These are phyloP conservation scores for Pigoraptor vietnamica DNA, from an alignment of 78 protist species.

Conservation along the genomic window DNA sequence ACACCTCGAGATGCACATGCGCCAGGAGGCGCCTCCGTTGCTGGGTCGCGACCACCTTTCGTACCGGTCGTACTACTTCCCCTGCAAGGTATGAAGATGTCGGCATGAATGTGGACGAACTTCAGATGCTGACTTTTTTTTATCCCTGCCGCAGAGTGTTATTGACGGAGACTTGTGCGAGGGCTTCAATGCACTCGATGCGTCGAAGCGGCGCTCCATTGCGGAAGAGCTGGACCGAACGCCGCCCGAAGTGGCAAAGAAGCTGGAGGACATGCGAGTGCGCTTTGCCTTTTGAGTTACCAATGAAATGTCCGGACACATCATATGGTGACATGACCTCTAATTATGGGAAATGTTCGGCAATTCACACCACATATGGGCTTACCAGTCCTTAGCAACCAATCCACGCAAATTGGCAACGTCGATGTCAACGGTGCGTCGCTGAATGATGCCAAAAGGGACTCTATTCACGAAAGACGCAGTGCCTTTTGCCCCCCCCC, in stretches of 20 bases:
- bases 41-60: constrained; percentile 85
- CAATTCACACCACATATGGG: too few relatives aligned
- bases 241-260: constrained; percentile 73
- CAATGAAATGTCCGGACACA: too few relatives aligned
- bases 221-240: constrained; percentile 78
- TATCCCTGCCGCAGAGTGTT: constrained; percentile 34
- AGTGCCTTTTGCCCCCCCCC: too few relatives aligned
- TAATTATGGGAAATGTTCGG: too few relatives aligned
- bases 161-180: constrained; percentile 93
- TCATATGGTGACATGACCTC: too few relatives aligned
- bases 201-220: constrained; percentile 49
- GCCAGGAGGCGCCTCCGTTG: constrained; percentile 65
- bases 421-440: too few relatives aligned
- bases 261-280: constrained; percentile 76
- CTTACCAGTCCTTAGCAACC: too few relatives aligned
- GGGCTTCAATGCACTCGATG: constrained; percentile 47
- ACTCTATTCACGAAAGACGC: too few relatives aligned
- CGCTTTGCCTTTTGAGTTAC: constrained; percentile 19
- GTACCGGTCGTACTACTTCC: constrained; percentile 83
- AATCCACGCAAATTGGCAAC: too few relatives aligned
- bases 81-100: constrained; percentile 59
- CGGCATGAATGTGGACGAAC: background rate
- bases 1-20: constrained; percentile 84
- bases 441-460: too few relatives aligned
- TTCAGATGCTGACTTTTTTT: background rate